Evolutionary conservation across 139 green algal species (phyloP).

Genomic region (Auxenochlorella pyrenoidosa): DNA sequence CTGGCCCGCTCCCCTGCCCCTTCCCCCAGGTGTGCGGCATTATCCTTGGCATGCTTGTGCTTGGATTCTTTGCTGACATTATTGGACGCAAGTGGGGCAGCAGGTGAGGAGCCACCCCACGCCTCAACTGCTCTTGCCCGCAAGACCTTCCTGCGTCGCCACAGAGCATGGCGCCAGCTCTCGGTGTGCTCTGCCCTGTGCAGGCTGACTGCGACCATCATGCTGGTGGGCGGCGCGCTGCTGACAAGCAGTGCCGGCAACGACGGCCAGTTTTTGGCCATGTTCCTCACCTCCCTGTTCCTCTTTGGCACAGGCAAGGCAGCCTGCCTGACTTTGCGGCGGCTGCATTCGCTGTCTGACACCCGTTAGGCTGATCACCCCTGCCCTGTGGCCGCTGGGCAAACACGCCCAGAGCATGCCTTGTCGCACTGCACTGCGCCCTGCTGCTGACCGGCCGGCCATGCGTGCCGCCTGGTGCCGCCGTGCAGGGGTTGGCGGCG

Average conservation of each 20-base stretch:
- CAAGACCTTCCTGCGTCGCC: neutral
- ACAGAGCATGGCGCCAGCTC: neutral
- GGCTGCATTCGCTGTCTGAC: too few relatives aligned
- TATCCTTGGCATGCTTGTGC: slow-evolving; percentile 61
- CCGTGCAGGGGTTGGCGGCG: slow-evolving; percentile 59
- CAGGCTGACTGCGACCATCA: slow-evolving; percentile 60
- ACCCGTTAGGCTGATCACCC: too few relatives aligned
- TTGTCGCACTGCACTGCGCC: too few relatives aligned
- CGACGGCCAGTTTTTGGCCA: slow-evolving; percentile 51
- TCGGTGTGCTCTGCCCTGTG: neutral
- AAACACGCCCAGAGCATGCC: too few relatives aligned
- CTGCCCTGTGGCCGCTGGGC: too few relatives aligned
- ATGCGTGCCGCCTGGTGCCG: neutral
- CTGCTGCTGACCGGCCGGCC: too few relatives aligned
- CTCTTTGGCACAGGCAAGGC: slow-evolving; percentile 41
- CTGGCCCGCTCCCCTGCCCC: neutral
- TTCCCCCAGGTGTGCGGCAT: slow-evolving; percentile 44
- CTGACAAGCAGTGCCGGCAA: slow-evolving; percentile 47
- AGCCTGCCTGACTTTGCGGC: neutral
- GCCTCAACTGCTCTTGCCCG: neutral
- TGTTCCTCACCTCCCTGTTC: slow-evolving; percentile 57
- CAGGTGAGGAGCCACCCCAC: neutral
- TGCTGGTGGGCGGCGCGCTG: slow-evolving; percentile 68
- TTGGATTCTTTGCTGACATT: slow-evolving; percentile 63
- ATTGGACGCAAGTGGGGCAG: slow-evolving; percentile 76